These are phyloP conservation scores for Graphiopsis chlorocephala DNA, from an alignment of 2,329 filamentous ascomycete species.

Conservation along the genomic window DNA sequence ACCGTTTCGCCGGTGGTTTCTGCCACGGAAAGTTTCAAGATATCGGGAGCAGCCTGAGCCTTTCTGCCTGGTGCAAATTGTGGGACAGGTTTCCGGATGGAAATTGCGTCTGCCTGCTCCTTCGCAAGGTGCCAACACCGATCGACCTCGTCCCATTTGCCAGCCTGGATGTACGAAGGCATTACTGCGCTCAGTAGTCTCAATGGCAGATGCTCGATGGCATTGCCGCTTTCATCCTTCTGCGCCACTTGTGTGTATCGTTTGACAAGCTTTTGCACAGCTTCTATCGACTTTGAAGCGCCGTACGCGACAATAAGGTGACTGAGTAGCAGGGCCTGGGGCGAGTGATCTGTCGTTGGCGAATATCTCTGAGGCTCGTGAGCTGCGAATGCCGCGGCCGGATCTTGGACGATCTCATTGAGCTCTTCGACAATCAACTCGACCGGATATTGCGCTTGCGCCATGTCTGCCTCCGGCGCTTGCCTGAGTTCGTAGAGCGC, in stretches of 20 bases:
- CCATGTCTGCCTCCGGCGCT: constrained; percentile 20
- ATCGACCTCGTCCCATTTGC: constrained; percentile 59
- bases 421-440: constrained; percentile 37
- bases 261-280: constrained; percentile 52
- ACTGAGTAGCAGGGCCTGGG: constrained; percentile 49
- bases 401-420: constrained; percentile 19
- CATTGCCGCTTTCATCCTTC: not conserved
- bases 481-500: constrained; percentile 40
- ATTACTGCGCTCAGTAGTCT: constrained; percentile 65
- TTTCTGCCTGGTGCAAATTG: not conserved
- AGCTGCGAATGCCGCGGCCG: constrained; percentile 43
- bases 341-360: not conserved
- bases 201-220: constrained; percentile 43
- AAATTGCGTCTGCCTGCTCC: constrained; percentile 44
- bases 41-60: not conserved
- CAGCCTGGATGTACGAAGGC: constrained; percentile 59
- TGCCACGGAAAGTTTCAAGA: constrained; percentile 1
- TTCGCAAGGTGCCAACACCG: constrained; percentile 65
- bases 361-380: constrained; percentile 38
- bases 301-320: constrained; percentile 57
- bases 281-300: constrained; percentile 36
- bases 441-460: constrained; percentile 25
- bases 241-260: constrained; percentile 42
- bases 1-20: not conserved
- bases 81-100: not conserved